Conservation (phyloP, 306 rosid species). For the Pterocarpus santalinus region DNA sequence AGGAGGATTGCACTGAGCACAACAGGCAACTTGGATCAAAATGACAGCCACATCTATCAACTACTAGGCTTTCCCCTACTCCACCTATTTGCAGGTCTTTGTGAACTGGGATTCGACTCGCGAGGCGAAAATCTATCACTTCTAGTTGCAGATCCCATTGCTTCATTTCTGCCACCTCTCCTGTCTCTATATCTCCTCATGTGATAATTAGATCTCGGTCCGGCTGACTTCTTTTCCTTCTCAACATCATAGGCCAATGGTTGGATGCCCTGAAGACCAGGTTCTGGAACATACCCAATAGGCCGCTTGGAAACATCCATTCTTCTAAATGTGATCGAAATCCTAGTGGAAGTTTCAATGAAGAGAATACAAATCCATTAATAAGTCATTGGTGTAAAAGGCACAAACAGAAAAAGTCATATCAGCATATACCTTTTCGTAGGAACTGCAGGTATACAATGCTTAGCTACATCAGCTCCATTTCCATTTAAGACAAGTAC, state of each 20-base stretch:
- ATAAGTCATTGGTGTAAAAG: neutral
- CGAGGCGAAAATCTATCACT: constrained; percentile 53
- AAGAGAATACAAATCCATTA: constrained; percentile 33
- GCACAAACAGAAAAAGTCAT: neutral
- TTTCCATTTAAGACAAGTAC: constrained; percentile 93
- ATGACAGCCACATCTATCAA: constrained; percentile 37
- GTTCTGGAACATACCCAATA: constrained; percentile 61
- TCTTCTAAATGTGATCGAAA: constrained; percentile 95
- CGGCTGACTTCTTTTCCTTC: constrained; percentile 46
- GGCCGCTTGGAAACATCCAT: constrained; percentile 83
- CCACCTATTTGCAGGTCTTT: constrained; percentile 59
- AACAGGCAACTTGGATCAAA: constrained; percentile 38
- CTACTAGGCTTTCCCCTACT: constrained; percentile 47
- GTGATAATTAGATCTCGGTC: constrained; percentile 52
- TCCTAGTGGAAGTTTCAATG: constrained; percentile 57
- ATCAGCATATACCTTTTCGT: constrained; percentile 63
- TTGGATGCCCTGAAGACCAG: constrained; percentile 82
- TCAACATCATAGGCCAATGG: constrained; percentile 73
- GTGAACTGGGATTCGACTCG: constrained; percentile 53
- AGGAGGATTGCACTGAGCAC: constrained; percentile 35
- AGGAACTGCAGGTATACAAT: constrained; percentile 96
- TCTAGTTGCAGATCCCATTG: constrained; percentile 58
- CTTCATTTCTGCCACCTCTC: constrained; percentile 62
- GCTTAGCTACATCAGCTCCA: constrained; percentile 96
- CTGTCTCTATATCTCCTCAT: constrained; percentile 53